Evolutionary conservation across 129 eudicot species (phyloP).

Genomic region (Pittosporum tobira): DNA sequence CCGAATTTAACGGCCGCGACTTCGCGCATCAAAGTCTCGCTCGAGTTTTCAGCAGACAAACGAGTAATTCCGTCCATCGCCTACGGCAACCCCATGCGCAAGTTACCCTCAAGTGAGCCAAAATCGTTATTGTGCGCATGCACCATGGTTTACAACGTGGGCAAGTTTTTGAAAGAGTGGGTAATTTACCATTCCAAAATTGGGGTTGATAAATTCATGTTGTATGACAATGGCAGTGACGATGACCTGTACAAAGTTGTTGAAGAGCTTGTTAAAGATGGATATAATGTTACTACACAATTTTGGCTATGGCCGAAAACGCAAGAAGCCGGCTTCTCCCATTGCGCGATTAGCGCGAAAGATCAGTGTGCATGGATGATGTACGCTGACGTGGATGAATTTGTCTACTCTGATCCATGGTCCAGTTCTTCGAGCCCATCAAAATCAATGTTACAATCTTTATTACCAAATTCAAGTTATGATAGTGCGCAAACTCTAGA

Average conservation of each 20-base stretch:
- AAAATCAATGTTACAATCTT: slow-evolving; percentile 13
- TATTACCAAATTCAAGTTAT: slow-evolving; percentile 10
- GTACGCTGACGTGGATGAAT: slow-evolving; percentile 68
- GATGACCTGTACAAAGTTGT: slow-evolving; percentile 37
- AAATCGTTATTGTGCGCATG: slow-evolving; percentile 58
- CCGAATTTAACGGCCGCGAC: slow-evolving; percentile 30
- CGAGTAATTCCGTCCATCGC: slow-evolving; percentile 55
- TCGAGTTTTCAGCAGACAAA: slow-evolving; percentile 26
- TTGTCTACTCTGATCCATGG: slow-evolving; percentile 51
- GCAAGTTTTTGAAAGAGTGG: slow-evolving; percentile 70
- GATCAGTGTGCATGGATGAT: slow-evolving; percentile 55
- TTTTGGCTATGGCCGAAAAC: slow-evolving; percentile 88
- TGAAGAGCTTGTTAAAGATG: slow-evolving; percentile 23
- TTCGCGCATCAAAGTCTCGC: slow-evolving; percentile 28
- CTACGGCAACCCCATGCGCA: slow-evolving; percentile 46
- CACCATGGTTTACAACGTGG: slow-evolving; percentile 82
- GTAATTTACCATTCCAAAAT: slow-evolving; percentile 54
- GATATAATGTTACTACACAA: slow-evolving; percentile 35
- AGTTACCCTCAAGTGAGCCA: neutral
- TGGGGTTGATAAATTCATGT: slow-evolving; percentile 60
- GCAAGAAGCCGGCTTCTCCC: slow-evolving; percentile 86
- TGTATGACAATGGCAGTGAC: slow-evolving; percentile 77
- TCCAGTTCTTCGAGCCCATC: slow-evolving; percentile 17
- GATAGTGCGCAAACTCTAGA: neutral
- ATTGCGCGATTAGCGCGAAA: slow-evolving; percentile 28